Conservation (phyloP, 2,329 filamentous ascomycete genomes). For the Parastagonospora avenae region DNA sequence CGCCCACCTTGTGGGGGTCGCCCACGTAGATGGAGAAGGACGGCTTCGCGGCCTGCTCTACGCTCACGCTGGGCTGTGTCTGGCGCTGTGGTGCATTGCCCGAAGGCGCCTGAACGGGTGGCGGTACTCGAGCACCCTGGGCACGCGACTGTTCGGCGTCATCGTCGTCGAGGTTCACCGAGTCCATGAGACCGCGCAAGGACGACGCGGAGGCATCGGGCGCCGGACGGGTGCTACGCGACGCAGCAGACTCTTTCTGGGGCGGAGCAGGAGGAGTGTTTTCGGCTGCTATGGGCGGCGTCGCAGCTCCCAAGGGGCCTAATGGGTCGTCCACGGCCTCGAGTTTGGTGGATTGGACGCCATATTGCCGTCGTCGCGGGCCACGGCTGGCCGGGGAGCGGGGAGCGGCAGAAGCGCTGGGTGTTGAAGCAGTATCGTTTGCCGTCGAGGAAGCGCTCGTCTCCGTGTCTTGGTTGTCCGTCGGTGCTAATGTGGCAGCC, state of each 20-base stretch:
- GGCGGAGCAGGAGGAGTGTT: constrained; percentile 72
- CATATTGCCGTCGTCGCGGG: constrained; percentile 64
- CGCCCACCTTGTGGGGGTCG: constrained; percentile 96
- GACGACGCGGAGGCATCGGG: constrained; percentile 60
- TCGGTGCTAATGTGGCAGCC: constrained; percentile 43
- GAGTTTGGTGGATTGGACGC: constrained; percentile 76
- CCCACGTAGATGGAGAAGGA: constrained; percentile 89
- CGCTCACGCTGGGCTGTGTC: constrained; percentile 77
- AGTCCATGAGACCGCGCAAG: constrained; percentile 62
- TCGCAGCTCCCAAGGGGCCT: constrained; percentile 74
- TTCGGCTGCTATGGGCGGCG: constrained; percentile 56
- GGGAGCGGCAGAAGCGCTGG: constrained; percentile 48
- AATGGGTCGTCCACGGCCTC: constrained; percentile 78
- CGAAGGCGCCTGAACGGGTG: constrained; percentile 61
- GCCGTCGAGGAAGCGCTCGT: constrained; percentile 20
- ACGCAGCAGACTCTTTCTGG: constrained; percentile 64
- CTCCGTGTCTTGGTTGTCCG: constrained; percentile 41
- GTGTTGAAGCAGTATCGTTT: constrained; percentile 32
- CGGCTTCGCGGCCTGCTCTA: constrained; percentile 93
- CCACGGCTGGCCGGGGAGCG: constrained; percentile 56
- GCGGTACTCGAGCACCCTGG: constrained; percentile 66
- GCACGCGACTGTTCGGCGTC: constrained; percentile 52
- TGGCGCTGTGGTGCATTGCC: constrained; percentile 56
- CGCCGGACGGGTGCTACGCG: constrained; percentile 52
- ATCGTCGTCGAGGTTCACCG: constrained; percentile 74